A percentile compares a stretch with the other conserved stretches of the same genome.
Conservation (phyloP, 148 eudicot species). For the Cornus kousa region DNA sequence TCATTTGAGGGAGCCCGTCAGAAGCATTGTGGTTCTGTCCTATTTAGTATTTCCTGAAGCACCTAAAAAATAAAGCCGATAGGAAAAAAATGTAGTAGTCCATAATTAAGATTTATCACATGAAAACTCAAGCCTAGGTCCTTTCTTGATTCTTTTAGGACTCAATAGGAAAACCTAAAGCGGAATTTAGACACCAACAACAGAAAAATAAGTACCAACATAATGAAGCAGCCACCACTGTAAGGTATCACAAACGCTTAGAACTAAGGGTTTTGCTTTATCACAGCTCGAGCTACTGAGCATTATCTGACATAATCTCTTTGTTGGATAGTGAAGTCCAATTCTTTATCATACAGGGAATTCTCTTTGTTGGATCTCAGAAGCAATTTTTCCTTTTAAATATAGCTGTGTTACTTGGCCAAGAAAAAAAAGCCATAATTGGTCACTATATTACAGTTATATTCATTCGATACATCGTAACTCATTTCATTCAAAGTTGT, state of each 20-base stretch:
- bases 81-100: too few relatives aligned
- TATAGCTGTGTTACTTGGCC: not conserved
- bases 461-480: not conserved
- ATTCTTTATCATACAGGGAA: too few relatives aligned
- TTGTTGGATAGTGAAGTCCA: not conserved
- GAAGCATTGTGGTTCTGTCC: too few relatives aligned
- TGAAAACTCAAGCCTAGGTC: too few relatives aligned
- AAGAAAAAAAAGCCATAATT: not conserved
- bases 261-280: not conserved
- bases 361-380: not conserved
- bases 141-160: too few relatives aligned
- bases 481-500: not conserved
- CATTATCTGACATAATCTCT: not conserved
- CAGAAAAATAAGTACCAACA: not conserved
- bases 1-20: too few relatives aligned
- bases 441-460: not conserved
- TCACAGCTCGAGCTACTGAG: not conserved
- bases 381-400: not conserved
- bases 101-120: too few relatives aligned
- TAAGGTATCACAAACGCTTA: not conserved
- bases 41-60: too few relatives aligned
- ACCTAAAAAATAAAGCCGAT: too few relatives aligned
- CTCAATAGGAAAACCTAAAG: too few relatives aligned
- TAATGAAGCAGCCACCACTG: not conserved
- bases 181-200: too few relatives aligned